Base-by-base conservation (phyloP, 2,329 filamentous ascomycete genomes). In the Geosmithia putterillii region DNA sequence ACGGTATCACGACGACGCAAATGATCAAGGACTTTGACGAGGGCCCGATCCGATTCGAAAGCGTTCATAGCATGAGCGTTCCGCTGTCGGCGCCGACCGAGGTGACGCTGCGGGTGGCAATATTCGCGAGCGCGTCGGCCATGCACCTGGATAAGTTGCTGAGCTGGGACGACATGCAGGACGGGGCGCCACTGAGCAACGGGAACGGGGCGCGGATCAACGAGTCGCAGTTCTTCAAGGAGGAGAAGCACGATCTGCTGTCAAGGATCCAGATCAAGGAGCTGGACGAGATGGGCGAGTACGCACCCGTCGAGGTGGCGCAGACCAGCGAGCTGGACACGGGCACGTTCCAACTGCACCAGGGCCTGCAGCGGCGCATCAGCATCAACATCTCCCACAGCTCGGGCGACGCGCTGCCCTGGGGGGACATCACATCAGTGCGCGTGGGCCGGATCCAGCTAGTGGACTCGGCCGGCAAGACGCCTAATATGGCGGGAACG, bases 161-260 rank as follows among this genome's bases (percentile, higher is more conserved):
- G 12, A 98, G 92, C 64, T 98, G 92, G 92, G 92, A 98, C 58
- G 92, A 96, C 54, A 95, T 98, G 81, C 81, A 90, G 46, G 90
- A 98, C 60, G 74, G 76, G 17, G 70, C 80, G 41, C 72, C 74
- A 3, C 72, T 74, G 44, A 67, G 68, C 37, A 71, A 67, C 45
- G 59, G 67, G 5, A 76, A 73, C 47, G 73, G 69, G 37, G 73
- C 84, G 20, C 76, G 92, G 10, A 81, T 98, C 50, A 81, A 86
- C 12, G 92, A 98, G 60, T 83, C 85, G 0, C 89, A 98, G 51
- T 98, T 94, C 57, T 94, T 83, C 54, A 86, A 82, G 0, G 87
- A 95, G 59, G 92, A 96, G 58, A 83, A 88, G 51, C 89, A 98
- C 57, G 92, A 98, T 58, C 72, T 98, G 21, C 86, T 98, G 54